Conservation (phyloP, 2,329 filamentous ascomycete species). For the Ascomycota sp. region DNA sequence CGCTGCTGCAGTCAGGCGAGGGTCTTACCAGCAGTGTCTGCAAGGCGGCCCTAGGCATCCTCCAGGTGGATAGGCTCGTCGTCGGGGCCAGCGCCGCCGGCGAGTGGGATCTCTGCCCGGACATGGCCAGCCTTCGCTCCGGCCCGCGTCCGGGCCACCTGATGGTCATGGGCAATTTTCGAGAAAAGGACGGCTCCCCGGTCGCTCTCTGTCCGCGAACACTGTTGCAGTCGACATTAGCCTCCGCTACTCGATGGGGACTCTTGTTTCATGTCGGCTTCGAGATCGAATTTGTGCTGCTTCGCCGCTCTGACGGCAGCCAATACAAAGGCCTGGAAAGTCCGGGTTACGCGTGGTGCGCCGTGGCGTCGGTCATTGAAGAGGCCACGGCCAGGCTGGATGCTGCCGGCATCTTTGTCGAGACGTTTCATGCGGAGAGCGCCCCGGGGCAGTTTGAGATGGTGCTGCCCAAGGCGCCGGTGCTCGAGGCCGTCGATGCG, state of each 20-base stretch:
- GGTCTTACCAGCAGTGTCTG: conserved; percentile 37
- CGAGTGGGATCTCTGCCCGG: conserved; percentile 45
- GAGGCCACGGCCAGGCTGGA: conserved; percentile 37
- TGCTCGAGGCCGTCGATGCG: conserved; percentile 49
- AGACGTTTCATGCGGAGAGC: conserved; percentile 58
- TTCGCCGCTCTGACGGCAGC: conserved; percentile 25
- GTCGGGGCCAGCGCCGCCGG: conserved; percentile 36
- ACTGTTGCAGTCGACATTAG: conserved; percentile 33
- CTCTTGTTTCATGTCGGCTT: conserved; percentile 52
- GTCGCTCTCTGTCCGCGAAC: conserved; percentile 44
- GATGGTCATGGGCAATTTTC: conserved; percentile 48
- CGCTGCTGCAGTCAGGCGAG: conserved; percentile 22
- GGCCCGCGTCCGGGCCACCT: conserved; percentile 41
- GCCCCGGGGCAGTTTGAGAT: conserved; percentile 62
- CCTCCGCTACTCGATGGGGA: conserved; percentile 26
- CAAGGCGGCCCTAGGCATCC: conserved; percentile 39
- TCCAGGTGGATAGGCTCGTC: conserved; percentile 44
- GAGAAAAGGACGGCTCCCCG: conserved; percentile 28
- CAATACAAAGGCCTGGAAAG: conserved; percentile 25
- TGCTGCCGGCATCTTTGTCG: conserved; percentile 40
- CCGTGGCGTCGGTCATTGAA: conserved; percentile 35
- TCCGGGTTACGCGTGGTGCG: conserved; percentile 50
- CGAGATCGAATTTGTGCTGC: conserved; percentile 61
- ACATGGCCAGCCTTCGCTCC: conserved; percentile 37
- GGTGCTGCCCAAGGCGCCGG: conserved; percentile 40